Conservation (phyloP, 2,329 filamentous ascomycete genomes). For the Pseudogymnoascus pannorum region DNA sequence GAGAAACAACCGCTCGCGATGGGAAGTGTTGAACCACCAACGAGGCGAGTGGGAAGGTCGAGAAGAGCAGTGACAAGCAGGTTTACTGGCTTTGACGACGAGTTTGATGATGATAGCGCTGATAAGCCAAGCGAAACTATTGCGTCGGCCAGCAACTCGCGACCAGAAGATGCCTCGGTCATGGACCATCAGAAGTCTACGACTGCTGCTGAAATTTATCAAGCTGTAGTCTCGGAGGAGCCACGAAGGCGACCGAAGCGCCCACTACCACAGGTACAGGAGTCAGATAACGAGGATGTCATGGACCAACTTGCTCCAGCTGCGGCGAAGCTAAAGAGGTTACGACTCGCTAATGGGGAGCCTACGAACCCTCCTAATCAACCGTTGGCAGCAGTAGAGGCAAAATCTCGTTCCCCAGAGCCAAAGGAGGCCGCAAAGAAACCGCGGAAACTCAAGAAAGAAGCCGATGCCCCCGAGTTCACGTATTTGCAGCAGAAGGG, state of each 20-base stretch:
- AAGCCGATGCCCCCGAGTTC: constrained; percentile 61
- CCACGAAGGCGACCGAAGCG: constrained; percentile 33
- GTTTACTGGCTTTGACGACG: constrained; percentile 69
- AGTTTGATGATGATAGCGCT: constrained; percentile 34
- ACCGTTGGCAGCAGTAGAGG: constrained; percentile 16
- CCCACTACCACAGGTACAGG: constrained; percentile 28
- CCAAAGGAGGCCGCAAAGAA: constrained; percentile 24
- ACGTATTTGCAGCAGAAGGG: constrained; percentile 52
- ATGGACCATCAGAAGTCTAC: constrained; percentile 21
- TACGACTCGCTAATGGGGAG: constrained; percentile 17
- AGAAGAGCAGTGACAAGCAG: constrained; percentile 43
- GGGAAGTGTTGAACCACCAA: not conserved
- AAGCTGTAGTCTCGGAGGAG: not conserved
- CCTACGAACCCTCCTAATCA: constrained; percentile 21
- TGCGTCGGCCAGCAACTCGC: constrained; percentile 17
- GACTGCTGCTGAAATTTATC: constrained; percentile 14
- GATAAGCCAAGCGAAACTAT: constrained; percentile 16
- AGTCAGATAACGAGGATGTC: constrained; percentile 37
- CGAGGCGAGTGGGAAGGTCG: constrained; percentile 25
- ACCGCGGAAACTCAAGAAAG: constrained; percentile 40
- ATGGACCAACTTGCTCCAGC: constrained; percentile 71
- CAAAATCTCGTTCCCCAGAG: constrained; percentile 15
- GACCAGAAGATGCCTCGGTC: not conserved
- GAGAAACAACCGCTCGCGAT: constrained; percentile 2
- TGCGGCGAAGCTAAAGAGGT: constrained; percentile 63